Evolutionary conservation across 192 early-diverging fungal species (phyloP).

Genomic region (Backusella tarrabulga): DNA sequence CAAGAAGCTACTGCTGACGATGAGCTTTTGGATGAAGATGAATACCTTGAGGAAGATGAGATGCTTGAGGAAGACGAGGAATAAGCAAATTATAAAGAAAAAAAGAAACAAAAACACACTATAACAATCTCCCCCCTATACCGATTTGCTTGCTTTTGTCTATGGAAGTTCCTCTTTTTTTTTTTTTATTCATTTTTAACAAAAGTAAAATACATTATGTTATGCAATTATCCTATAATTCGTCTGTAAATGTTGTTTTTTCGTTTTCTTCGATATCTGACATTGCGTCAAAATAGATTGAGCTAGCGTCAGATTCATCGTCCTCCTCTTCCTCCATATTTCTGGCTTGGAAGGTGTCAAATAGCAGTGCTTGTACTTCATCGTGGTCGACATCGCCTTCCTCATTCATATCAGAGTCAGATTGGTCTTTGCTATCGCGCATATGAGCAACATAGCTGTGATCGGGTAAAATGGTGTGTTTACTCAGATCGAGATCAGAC

Average conservation of each 20-base stretch:
- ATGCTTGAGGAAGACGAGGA: too few species aligned
- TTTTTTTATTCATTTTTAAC: not conserved
- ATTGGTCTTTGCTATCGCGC: not conserved
- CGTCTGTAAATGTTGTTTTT: not conserved
- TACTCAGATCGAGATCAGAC: not conserved
- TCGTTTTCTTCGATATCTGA: not conserved
- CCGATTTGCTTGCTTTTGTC: not conserved
- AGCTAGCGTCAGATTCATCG: not conserved
- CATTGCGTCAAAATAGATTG: not conserved
- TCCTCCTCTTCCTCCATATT: not conserved
- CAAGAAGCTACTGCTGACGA: constrained; percentile 80
- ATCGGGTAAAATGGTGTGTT: constrained; percentile 5
- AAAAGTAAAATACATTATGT: constrained; percentile 2
- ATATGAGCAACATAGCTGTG: constrained; percentile 7
- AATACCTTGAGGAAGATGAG: too few species aligned
- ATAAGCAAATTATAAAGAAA: not conserved
- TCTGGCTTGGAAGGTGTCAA: not conserved
- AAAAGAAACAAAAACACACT: not conserved
- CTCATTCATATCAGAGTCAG: not conserved
- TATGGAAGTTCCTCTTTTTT: not conserved
- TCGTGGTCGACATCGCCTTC: not conserved
- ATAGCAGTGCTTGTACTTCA: not conserved
- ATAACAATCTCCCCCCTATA: not conserved
- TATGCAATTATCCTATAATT: not conserved
- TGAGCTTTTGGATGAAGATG: constrained; percentile 37